Percentiles rank a stretch among this genome's conserved stretches.
These are phyloP conservation scores for Spirogloea muscicola DNA, from an alignment of 139 green algal species.

Conservation along the genomic window DNA sequence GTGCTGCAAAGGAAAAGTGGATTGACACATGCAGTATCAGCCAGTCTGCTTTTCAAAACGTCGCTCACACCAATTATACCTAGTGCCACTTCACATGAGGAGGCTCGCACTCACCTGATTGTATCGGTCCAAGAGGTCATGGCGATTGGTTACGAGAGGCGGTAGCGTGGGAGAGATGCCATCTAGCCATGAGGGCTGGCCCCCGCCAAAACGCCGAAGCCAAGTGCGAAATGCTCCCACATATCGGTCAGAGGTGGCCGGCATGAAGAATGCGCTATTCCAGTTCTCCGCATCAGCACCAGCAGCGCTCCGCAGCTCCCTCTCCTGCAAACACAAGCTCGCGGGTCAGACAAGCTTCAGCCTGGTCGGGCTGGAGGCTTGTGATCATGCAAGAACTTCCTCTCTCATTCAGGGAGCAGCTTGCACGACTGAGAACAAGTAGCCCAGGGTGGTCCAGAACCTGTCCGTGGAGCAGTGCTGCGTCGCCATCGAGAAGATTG, in stretches of 20 bases:
- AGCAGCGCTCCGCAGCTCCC: neutral
- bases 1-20: neutral
- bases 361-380: no score
- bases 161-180: neutral
- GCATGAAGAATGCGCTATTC: neutral
- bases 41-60: neutral
- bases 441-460: no score
- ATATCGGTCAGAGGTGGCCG: neutral
- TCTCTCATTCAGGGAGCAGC: neutral
- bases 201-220: neutral
- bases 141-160: neutral
- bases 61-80: neutral
- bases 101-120: neutral
- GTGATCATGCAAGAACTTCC: neutral
- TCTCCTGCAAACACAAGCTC: neutral
- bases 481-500: slow-evolving; percentile 2
- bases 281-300: neutral
- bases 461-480: neutral
- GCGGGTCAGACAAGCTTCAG: neutral
- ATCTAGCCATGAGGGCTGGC: neutral
- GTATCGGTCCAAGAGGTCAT: neutral
- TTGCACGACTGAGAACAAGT: no score
- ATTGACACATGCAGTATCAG: neutral
- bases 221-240: neutral
- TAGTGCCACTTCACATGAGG: neutral